phyloP scores from a whole-genome alignment of 495 filamentous ascomycete species.

The Talaromyces liani region DNA sequence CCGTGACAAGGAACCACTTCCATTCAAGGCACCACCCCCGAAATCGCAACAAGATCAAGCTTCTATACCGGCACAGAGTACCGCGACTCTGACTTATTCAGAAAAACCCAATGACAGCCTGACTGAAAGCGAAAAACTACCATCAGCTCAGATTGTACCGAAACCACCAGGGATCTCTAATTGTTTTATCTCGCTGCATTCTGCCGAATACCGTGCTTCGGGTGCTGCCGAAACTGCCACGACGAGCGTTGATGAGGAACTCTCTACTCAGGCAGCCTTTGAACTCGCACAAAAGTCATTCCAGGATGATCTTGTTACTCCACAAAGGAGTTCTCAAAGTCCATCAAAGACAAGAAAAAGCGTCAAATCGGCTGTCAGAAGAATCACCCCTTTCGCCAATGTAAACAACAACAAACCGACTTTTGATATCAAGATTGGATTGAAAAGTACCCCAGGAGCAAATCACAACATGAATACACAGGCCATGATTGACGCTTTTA shows the following conservation, averaged over 20 bases:
- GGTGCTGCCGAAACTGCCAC: constrained; percentile 14
- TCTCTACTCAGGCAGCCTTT: constrained; percentile 46
- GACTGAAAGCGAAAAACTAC: constrained; percentile 21
- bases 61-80: neutral
- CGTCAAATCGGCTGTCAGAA: constrained; percentile 15
- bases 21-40: neutral
- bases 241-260: constrained; percentile 25
- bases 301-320: constrained; percentile 36
- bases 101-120: neutral
- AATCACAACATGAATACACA: constrained; percentile 37
- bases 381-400: constrained; percentile 30
- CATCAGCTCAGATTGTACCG: constrained; percentile 31
- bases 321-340: constrained; percentile 11
- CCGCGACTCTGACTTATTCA: neutral
- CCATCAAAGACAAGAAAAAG: neutral
- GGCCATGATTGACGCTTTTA: constrained; percentile 41
- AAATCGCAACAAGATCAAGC: neutral
- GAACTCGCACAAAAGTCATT: constrained; percentile 40
- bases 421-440: constrained; percentile 11
- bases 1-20: neutral
- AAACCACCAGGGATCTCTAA: constrained; percentile 21
- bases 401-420: constrained; percentile 12
- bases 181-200: constrained; percentile 31
- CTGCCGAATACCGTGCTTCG: constrained; percentile 22
- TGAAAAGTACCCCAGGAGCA: constrained; percentile 7